Conservation (phyloP, 805 yeast genomes). For the Yamadazyma sp. region DNA sequence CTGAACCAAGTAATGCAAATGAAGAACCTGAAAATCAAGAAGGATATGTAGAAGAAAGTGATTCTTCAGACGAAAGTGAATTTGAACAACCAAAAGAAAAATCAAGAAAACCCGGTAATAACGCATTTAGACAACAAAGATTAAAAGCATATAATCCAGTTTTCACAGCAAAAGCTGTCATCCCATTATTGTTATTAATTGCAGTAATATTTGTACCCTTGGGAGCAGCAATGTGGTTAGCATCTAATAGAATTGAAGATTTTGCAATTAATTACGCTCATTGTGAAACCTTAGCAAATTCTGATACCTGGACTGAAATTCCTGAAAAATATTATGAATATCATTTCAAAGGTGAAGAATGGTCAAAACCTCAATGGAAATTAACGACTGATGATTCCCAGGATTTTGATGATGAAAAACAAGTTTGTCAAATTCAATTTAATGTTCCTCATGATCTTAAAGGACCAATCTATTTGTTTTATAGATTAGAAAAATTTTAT, state of each 20-base stretch:
- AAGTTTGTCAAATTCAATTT: conserved; percentile 44
- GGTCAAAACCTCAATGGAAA: conserved; percentile 32
- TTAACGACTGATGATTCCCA: conserved; percentile 40
- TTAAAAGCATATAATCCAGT: conserved; percentile 49
- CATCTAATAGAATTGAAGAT: conserved; percentile 37
- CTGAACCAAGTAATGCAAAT: neutral
- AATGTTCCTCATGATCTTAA: conserved; percentile 29
- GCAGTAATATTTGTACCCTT: conserved; percentile 41
- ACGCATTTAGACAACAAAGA: conserved; percentile 55
- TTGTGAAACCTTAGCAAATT: conserved; percentile 34
- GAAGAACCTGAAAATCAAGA: neutral
- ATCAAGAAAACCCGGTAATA: conserved; percentile 62
- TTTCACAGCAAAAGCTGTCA: conserved; percentile 40
- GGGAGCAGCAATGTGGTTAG: conserved; percentile 49
- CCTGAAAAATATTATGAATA: conserved; percentile 40
- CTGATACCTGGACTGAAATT: conserved; percentile 29
- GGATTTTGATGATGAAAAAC: conserved; percentile 45
- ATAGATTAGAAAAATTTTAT: conserved; percentile 38
- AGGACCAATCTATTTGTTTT: conserved; percentile 42
- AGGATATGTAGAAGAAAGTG: conserved; percentile 1
- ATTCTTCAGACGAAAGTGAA: conserved; percentile 35
- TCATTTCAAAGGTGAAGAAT: conserved; percentile 22
- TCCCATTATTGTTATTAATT: conserved; percentile 36
- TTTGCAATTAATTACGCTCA: conserved; percentile 40
- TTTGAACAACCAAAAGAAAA: conserved; percentile 41